These are phyloP conservation scores for Suhomyces canberraensis DNA, from an alignment of 805 yeast species.

Conservation along the genomic window DNA sequence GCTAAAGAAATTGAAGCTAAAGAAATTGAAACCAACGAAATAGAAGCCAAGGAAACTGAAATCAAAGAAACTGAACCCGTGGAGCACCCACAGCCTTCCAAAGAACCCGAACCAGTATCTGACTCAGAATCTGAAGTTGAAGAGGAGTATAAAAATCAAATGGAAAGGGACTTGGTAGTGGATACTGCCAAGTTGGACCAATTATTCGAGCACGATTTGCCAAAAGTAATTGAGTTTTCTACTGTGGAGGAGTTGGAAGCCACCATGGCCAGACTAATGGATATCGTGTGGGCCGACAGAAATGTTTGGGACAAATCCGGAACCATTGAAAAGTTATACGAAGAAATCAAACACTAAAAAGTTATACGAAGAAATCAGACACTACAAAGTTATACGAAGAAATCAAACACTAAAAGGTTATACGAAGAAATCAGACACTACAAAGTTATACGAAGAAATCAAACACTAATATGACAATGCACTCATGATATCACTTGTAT, in stretches of 20 bases:
- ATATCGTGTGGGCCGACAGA: constrained; percentile 68
- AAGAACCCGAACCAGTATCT: constrained; percentile 1
- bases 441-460: too few relatives aligned
- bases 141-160: constrained; percentile 42
- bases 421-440: too few relatives aligned
- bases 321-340: constrained; percentile 31
- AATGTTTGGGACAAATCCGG: constrained; percentile 42
- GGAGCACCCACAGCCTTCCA: background rate
- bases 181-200: constrained; percentile 14
- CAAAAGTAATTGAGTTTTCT: constrained; percentile 29
- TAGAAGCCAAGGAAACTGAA: background rate
- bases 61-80: background rate
- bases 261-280: constrained; percentile 63
- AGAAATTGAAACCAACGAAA: background rate
- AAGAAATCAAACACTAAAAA: constrained; percentile 8
- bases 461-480: too few relatives aligned
- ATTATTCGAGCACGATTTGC: constrained; percentile 25
- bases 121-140: constrained; percentile 36
- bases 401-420: too few relatives aligned
- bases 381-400: too few relatives aligned
- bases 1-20: too few relatives aligned
- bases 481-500: too few relatives aligned
- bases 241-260: constrained; percentile 38
- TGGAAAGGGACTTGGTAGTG: constrained; percentile 48
- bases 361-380: too few relatives aligned